Percentiles rank a stretch among this genome's conserved stretches.
Conservation (phyloP, 1,284 basidiomycete genomes). For the Stygiomarasmius scandens region DNA sequence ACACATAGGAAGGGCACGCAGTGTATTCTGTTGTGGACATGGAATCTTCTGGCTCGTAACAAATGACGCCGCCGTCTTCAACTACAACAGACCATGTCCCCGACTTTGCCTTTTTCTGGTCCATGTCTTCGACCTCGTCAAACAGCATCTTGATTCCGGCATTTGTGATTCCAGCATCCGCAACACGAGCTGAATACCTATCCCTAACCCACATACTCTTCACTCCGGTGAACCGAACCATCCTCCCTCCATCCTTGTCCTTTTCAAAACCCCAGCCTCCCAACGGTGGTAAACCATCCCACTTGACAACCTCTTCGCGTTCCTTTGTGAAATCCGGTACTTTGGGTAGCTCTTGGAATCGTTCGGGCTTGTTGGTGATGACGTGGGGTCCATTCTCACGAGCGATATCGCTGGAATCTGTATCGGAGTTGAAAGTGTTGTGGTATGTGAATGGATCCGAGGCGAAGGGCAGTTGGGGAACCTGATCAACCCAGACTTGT, state of each 20-base stretch:
- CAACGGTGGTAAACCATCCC: conserved; percentile 64
- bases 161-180: conserved; percentile 19
- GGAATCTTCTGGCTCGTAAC: neutral
- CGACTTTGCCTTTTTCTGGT: too few relatives aligned
- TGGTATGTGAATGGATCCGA: too few relatives aligned
- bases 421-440: too few relatives aligned
- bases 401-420: too few relatives aligned
- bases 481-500: conserved; percentile 67
- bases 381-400: conserved; percentile 13
- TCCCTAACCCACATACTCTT: conserved; percentile 34
- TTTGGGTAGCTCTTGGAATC: conserved; percentile 34
- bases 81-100: conserved; percentile 16
- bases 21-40: too few relatives aligned
- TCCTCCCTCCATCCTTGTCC: conserved; percentile 32
- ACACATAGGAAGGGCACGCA: too few relatives aligned
- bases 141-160: conserved; percentile 16
- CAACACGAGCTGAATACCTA: neutral
- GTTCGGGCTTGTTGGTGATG: neutral
- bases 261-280: conserved; percentile 22
- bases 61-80: conserved; percentile 20
- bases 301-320: conserved; percentile 44
- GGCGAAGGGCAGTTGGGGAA: conserved; percentile 45
- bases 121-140: conserved; percentile 1
- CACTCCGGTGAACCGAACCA: conserved; percentile 44
- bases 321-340: conserved; percentile 50